phyloP scores from a whole-genome alignment of 352 stramenopile species.

The Elongisporangium anandrum region DNA sequence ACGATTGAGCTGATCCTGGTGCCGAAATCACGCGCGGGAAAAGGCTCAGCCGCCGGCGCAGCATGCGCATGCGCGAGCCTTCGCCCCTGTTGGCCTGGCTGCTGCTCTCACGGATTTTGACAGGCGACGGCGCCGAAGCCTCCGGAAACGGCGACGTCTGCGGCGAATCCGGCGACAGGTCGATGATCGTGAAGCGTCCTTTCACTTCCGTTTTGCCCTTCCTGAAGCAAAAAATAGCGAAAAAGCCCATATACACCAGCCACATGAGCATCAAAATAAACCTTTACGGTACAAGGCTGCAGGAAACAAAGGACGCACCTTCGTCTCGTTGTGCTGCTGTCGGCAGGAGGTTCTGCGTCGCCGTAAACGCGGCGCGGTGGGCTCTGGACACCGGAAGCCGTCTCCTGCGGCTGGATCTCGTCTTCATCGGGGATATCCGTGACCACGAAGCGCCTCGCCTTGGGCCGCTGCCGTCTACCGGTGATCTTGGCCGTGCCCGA shows the following conservation, averaged over 20 bases:
- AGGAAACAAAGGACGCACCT: neutral
- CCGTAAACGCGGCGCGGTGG: neutral
- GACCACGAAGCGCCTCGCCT: slow-evolving; percentile 62
- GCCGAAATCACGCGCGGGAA: slow-evolving; percentile 1
- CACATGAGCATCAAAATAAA: neutral
- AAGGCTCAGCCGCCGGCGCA: slow-evolving; percentile 6
- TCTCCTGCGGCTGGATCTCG: slow-evolving; percentile 1
- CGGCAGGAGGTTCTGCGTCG: neutral
- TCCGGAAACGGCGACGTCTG: slow-evolving; percentile 11
- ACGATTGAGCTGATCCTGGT: neutral
- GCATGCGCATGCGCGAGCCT: slow-evolving; percentile 6
- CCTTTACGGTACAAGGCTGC: neutral
- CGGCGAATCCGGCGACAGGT: slow-evolving; percentile 62
- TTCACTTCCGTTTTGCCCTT: slow-evolving; percentile 66
- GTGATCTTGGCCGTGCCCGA: slow-evolving; percentile 35
- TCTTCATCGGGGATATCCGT: slow-evolving; percentile 63
- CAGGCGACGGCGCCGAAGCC: neutral
- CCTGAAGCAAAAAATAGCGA: slow-evolving; percentile 11
- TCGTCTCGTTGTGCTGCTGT: neutral
- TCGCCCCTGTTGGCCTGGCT: neutral
- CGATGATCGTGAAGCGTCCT: slow-evolving; percentile 81
- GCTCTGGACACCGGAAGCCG: neutral
- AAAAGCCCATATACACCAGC: neutral
- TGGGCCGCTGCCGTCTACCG: slow-evolving; percentile 39
- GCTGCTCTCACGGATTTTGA: slow-evolving; percentile 3